These are phyloP conservation scores for Stachybotrys chlorohalonatus DNA, from an alignment of 2,329 filamentous ascomycete genomes.

Conservation along the genomic window DNA sequence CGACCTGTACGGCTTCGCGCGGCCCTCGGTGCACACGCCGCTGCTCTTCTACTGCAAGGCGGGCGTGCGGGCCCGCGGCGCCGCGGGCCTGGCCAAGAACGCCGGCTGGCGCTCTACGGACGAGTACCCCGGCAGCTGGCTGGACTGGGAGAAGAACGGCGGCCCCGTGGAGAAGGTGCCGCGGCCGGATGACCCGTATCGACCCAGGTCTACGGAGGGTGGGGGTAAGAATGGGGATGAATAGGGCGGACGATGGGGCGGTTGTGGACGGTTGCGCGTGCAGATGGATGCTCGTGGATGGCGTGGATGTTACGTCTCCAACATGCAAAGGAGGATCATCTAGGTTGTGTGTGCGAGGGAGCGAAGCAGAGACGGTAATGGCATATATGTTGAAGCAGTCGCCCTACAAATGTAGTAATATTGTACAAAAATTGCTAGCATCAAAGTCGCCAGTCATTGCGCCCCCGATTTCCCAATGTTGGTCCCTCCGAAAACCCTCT, in stretches of 20 bases:
- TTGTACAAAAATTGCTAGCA: background rate
- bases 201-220: no score
- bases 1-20: conserved; percentile 69
- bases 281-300: background rate
- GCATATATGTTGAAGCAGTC: background rate
- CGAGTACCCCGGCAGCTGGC: conserved; percentile 68
- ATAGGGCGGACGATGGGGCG: background rate
- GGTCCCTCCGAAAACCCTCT: background rate
- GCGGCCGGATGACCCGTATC: background rate
- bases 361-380: background rate
- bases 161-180: conserved; percentile 36
- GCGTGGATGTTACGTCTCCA: background rate
- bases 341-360: no score
- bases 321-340: no score
- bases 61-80: conserved; percentile 71
- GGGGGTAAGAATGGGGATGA: background rate
- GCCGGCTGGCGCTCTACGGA: conserved; percentile 65
- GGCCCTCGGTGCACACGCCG: conserved; percentile 45
- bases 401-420: background rate
- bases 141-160: conserved; percentile 72
- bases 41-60: conserved; percentile 91
- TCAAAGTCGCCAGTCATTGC: background rate
- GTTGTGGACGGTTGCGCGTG: background rate
- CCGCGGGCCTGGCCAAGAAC: conserved; percentile 66
- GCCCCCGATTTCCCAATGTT: background rate